Evolutionary conservation across 805 yeast genomes (phyloP).

Genomic region (Candida multigemmis): DNA sequence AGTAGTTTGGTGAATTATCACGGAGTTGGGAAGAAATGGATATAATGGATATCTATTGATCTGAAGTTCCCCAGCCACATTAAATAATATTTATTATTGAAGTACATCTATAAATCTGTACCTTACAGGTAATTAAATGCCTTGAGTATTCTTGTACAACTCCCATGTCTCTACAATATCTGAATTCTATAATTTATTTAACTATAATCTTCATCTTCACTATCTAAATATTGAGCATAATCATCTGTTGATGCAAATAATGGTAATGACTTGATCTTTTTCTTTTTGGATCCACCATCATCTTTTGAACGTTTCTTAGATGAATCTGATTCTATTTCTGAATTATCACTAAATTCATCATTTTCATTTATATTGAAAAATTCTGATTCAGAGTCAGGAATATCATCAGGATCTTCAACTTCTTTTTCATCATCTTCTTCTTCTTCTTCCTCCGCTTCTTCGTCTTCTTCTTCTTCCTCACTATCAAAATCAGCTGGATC

Average conservation of each 20-base stretch:
- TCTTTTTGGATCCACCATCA: conserved; percentile 32
- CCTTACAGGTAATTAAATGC: no score
- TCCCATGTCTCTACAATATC: no score
- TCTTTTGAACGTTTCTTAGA: conserved; percentile 15
- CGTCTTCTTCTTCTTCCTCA: conserved; percentile 35
- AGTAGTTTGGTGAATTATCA: no score
- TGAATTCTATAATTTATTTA: no score
- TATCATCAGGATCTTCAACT: conserved; percentile 15
- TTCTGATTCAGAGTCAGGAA: conserved; percentile 8
- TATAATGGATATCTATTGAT: no score
- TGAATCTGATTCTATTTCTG: conserved; percentile 18
- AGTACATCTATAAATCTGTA: no score
- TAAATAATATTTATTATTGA: no score
- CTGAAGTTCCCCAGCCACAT: no score
- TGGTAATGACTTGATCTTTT: conserved; percentile 62
- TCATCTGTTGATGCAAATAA: conserved; percentile 85
- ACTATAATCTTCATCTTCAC: conserved; percentile 47
- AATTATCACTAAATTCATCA: conserved; percentile 21
- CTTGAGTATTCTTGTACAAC: no score
- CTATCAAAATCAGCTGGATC: conserved; percentile 29
- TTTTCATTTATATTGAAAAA: conserved; percentile 16
- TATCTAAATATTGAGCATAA: conserved; percentile 62
- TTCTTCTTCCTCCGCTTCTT: conserved; percentile 13
- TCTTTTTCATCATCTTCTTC: conserved; percentile 18
- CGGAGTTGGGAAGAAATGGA: no score